Conservation (phyloP, 2,329 filamentous ascomycete species). For the Alternaria triticimaculans region DNA sequence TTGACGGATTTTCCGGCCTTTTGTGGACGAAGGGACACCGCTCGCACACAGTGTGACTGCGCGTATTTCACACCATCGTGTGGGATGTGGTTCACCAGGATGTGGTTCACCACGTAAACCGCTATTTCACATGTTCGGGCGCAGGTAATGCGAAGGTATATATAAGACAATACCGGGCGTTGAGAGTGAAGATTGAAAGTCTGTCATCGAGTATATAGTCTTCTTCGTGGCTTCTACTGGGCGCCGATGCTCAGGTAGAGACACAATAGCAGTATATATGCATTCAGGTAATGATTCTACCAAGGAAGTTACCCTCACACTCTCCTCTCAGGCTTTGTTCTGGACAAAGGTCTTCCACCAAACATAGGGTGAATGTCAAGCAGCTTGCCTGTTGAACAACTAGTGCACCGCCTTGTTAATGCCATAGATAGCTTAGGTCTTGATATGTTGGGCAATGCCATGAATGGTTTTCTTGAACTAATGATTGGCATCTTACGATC, state of each 20-base stretch:
- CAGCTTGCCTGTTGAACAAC: not conserved
- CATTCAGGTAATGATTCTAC: not conserved
- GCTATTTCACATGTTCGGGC: not conserved
- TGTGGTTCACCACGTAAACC: not conserved
- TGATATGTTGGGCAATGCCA: not conserved
- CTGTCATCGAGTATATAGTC: not conserved
- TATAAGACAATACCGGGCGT: not conserved
- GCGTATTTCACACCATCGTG: not conserved
- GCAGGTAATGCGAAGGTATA: not conserved
- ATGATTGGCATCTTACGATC: not conserved
- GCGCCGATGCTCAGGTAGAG: not conserved
- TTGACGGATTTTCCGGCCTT: not conserved
- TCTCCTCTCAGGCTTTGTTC: not conserved
- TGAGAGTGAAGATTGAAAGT: not conserved
- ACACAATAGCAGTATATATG: not conserved
- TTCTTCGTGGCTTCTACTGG: not conserved
- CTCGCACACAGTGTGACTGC: not conserved
- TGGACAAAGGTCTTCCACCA: not conserved
- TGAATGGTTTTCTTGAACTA: not conserved
- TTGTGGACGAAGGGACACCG: not conserved
- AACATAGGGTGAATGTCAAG: not conserved
- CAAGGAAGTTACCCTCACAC: not conserved
- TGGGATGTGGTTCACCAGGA: not conserved
- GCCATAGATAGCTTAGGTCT: not conserved
- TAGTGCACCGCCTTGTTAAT: not conserved